Evolutionary conservation across 805 yeast species (phyloP).

Genomic region (Sugiyamaella floridensis): DNA sequence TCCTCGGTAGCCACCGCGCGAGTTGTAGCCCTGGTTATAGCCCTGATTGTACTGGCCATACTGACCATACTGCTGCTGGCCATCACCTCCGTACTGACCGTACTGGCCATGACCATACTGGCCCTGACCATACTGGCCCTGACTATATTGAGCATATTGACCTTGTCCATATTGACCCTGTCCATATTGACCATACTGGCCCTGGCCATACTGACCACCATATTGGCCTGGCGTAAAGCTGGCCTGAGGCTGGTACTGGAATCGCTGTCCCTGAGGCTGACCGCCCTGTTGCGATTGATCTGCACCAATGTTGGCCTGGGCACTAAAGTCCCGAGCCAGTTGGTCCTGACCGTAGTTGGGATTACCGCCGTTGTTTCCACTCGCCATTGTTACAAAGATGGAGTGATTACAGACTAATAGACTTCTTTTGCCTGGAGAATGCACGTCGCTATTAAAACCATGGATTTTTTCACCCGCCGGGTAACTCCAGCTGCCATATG

Average conservation of each 20-base stretch:
- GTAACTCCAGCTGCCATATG: background rate
- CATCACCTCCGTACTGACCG: conserved; percentile 17
- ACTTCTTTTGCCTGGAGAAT: too few relatives aligned
- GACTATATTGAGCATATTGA: conserved; percentile 16
- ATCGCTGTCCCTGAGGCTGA: conserved; percentile 42
- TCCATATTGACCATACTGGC: conserved; percentile 20
- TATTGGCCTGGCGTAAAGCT: conserved; percentile 26
- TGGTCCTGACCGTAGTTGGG: conserved; percentile 7
- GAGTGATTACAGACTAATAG: background rate
- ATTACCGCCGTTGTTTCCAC: conserved; percentile 4
- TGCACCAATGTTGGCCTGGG: conserved; percentile 22
- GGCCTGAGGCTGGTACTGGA: conserved; percentile 25
- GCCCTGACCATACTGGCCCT: conserved; percentile 24
- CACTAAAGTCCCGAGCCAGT: conserved; percentile 11
- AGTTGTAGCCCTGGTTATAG: conserved; percentile 21
- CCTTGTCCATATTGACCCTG: conserved; percentile 9
- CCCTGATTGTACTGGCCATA: conserved; percentile 21
- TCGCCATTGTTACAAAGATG: background rate
- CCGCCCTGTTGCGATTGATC: conserved; percentile 29
- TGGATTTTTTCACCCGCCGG: background rate
- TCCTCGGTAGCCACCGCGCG: conserved; percentile 7
- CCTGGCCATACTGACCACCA: conserved; percentile 18
- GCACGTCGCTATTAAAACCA: background rate
- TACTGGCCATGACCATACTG: conserved; percentile 23
- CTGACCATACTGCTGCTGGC: conserved; percentile 23